A percentile compares a stretch with the other conserved stretches of the same genome.
phyloP scores from a whole-genome alignment of 345 rosid genomes.

The Citrus inodora region DNA sequence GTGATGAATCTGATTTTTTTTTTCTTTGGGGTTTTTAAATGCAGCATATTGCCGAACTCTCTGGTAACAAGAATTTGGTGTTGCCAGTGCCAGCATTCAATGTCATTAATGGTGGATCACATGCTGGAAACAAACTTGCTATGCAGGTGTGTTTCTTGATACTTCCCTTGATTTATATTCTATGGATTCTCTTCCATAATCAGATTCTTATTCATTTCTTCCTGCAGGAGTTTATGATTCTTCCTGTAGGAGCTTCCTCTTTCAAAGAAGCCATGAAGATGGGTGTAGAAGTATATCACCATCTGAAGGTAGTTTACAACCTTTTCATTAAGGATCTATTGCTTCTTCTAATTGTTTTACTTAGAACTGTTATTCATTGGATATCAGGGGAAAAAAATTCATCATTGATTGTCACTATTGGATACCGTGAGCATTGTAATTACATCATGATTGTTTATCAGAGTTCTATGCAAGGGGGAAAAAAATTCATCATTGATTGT shows the following conservation, averaged over 20 bases:
- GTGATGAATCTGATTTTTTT: not conserved
- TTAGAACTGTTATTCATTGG: not conserved
- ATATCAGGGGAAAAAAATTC: not conserved
- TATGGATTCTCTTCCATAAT: not conserved
- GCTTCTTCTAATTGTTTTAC: not conserved
- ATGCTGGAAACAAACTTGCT: constrained; percentile 97
- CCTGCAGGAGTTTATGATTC: constrained; percentile 93
- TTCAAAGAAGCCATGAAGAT: constrained; percentile 99
- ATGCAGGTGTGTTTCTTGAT: constrained; percentile 59
- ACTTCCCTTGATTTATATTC: not conserved
- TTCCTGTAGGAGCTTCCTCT: constrained; percentile 85
- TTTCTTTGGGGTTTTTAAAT: constrained; percentile 1
- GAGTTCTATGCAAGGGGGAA: not conserved
- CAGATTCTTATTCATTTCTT: not conserved
- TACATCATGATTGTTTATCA: not conserved
- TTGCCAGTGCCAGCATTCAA: constrained; percentile 97
- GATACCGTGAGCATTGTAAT: not conserved
- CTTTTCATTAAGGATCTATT: not conserved
- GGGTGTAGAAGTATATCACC: constrained; percentile 96
- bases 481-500: not conserved
- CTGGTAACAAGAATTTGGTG: constrained; percentile 87
- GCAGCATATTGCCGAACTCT: constrained; percentile 92
- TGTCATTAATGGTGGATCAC: constrained; percentile 99
- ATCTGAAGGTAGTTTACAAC: constrained; percentile 59
- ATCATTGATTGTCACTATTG: not conserved